Base-by-base conservation (phyloP, 306 rosid genomes). In the Vigna unguiculata region DNA sequence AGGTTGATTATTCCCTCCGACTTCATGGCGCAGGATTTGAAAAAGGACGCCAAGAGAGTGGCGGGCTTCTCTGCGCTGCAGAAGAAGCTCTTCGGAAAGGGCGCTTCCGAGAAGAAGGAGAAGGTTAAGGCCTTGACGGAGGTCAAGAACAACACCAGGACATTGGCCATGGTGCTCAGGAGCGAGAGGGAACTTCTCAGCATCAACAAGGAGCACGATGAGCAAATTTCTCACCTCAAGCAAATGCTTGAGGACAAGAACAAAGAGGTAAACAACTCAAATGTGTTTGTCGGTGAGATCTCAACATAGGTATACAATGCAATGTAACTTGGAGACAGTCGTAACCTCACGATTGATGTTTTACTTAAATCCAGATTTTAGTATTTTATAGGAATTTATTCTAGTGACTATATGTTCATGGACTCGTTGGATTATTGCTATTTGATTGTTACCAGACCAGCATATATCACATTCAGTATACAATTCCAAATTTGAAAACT, bases 181-280 rank as follows among this genome's bases (percentile, higher is more conserved):
- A 95, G 99, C 46, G 99, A 95, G 88, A 85, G 99, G 76, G 98
- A 95, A 89, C 98, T 95, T 52, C 82, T 95, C 63, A 76, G 68
- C 78, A 19, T 75, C 59, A 89, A 87, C 45, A 95, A 95, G 87
- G 96, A 89, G 2, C 96, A 88, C 17, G 92, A 89, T 10, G 45
- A 30, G 30, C 91, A 90, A 78, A 88, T 92, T 53, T 28, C 87
- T 1, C 82, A 81, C 67, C 92, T 95, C 32, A 92, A 89, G 60
- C 55, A 75, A 32, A 17, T 79, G 79, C 90, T 95, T 16, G 84
- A 92, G 41, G 84, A 88, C 9, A 95, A 89, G 83, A 92, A 88
- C 65, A 85, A 74, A 82, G 99, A 95, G 86, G 99, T 92, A 30
- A 79, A 4, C 8, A 2, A n/a, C 4, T 32, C 6, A 41, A 24